Conservation (phyloP, 768 basidiomycete genomes). For the Rhodotorula sphaerocarpa region DNA sequence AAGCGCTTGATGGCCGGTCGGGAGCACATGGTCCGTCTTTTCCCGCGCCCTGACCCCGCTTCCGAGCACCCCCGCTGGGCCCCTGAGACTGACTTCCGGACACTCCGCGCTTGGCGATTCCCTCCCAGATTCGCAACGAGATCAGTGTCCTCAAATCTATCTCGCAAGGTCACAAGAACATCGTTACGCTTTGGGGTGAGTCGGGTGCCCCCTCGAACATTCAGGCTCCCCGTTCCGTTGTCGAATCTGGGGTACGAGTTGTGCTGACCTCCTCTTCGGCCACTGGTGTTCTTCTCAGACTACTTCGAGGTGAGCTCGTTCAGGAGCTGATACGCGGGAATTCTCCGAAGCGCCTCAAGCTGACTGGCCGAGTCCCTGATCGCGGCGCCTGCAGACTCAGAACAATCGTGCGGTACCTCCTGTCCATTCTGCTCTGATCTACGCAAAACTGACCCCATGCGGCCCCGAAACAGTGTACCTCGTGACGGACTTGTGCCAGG, state of each 20-base stretch:
- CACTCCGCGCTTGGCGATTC: too few relatives aligned
- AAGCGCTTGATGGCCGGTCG: constrained; percentile 97
- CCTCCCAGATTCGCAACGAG: constrained; percentile 98
- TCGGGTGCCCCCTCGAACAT: background rate
- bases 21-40: constrained; percentile 77
- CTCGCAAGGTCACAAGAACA: constrained; percentile 78
- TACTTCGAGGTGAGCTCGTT: constrained; percentile 28
- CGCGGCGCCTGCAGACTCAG: constrained; percentile 17
- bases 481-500: constrained; percentile 82
- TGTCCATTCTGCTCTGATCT: too few relatives aligned
- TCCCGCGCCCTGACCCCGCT: too few relatives aligned
- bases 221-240: too few relatives aligned
- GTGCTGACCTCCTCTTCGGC: too few relatives aligned
- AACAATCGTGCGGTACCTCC: constrained; percentile 28
- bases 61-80: too few relatives aligned
- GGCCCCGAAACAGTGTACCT: constrained; percentile 51
- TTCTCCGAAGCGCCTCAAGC: too few relatives aligned
- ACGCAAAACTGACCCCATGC: background rate
- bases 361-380: too few relatives aligned
- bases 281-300: constrained; percentile 4
- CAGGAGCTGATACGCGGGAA: background rate
- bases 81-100: too few relatives aligned
- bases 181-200: constrained; percentile 56
- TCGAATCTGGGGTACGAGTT: background rate
- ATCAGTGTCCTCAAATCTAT: constrained; percentile 89